These are phyloP conservation scores for Leccinum sublutescens DNA, from an alignment of 768 basidiomycete species.

Conservation along the genomic window DNA sequence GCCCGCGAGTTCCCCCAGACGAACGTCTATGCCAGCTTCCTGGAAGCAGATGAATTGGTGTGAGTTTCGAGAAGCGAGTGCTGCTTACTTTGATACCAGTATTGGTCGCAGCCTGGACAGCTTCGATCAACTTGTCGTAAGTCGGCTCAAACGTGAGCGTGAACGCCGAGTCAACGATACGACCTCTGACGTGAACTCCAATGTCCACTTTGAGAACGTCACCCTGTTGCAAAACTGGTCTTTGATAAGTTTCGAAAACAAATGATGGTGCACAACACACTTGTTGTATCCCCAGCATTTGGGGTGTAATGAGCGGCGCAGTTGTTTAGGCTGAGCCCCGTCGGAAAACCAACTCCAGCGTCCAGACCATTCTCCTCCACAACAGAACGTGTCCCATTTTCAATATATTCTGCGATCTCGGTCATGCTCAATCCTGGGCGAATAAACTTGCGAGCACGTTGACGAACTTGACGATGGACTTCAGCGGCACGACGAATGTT, in stretches of 20 bases:
- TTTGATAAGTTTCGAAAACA: slow-evolving; percentile 7
- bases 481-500: slow-evolving; percentile 92
- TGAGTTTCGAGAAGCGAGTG: not conserved
- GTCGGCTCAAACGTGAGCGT: slow-evolving; percentile 87
- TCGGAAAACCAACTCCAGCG: slow-evolving; percentile 92
- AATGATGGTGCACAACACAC: slow-evolving; percentile 42
- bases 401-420: slow-evolving; percentile 91
- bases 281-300: slow-evolving; percentile 84
- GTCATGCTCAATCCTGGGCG: slow-evolving; percentile 93
- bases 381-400: slow-evolving; percentile 85
- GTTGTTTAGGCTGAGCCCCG: slow-evolving; percentile 89
- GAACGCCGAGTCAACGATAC: slow-evolving; percentile 94
- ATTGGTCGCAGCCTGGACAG: slow-evolving; percentile 92
- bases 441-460: slow-evolving; percentile 77
- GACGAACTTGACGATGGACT: slow-evolving; percentile 90
- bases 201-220: slow-evolving; percentile 97
- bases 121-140: slow-evolving; percentile 85
- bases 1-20: slow-evolving; percentile 88
- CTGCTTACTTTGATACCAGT: slow-evolving; percentile 79
- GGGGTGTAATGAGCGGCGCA: slow-evolving; percentile 97
- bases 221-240: slow-evolving; percentile 69
- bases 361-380: slow-evolving; percentile 90
- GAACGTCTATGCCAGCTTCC: slow-evolving; percentile 96
- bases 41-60: slow-evolving; percentile 30
- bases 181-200: slow-evolving; percentile 96